These are phyloP conservation scores for Fraxinus dipetala DNA, from an alignment of 305 asterid species.

Conservation along the genomic window DNA sequence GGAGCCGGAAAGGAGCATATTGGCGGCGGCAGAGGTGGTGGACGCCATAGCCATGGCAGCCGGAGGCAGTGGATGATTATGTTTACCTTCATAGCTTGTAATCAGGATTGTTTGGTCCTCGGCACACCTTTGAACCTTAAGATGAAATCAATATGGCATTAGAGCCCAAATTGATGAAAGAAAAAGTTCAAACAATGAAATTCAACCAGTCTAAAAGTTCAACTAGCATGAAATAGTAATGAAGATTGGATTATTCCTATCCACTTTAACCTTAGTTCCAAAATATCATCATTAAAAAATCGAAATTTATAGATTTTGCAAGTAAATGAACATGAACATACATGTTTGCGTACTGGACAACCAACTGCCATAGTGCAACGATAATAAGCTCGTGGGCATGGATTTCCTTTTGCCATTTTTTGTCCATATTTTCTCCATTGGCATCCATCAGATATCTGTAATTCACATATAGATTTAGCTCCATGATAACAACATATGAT, in stretches of 20 bases:
- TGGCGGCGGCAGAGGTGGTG: constrained; percentile 24
- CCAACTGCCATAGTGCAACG: constrained; percentile 50
- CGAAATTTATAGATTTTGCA: background rate
- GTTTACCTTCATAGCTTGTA: constrained; percentile 25
- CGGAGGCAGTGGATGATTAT: constrained; percentile 27
- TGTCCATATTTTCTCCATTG: constrained; percentile 57
- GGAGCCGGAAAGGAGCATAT: constrained; percentile 23
- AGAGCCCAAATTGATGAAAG: background rate
- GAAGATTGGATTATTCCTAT: background rate
- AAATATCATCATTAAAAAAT: background rate
- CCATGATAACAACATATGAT: background rate
- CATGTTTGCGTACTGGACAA: constrained; percentile 53
- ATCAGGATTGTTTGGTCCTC: constrained; percentile 15
- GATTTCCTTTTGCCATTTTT: constrained; percentile 53
- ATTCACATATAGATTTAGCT: constrained; percentile 15
- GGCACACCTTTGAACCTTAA: constrained; percentile 22
- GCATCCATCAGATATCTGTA: constrained; percentile 46
- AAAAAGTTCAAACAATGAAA: too few species aligned
- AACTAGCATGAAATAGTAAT: background rate
- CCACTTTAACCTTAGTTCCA: background rate
- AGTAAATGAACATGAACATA: background rate
- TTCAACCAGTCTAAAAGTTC: background rate
- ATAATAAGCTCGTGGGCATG: constrained; percentile 50
- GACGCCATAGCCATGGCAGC: constrained; percentile 28
- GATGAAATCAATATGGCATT: background rate